A percentile compares a stretch with the other conserved stretches of the same genome.
phyloP scores from a whole-genome alignment of 345 rosid species.

The Citrus australasica region DNA sequence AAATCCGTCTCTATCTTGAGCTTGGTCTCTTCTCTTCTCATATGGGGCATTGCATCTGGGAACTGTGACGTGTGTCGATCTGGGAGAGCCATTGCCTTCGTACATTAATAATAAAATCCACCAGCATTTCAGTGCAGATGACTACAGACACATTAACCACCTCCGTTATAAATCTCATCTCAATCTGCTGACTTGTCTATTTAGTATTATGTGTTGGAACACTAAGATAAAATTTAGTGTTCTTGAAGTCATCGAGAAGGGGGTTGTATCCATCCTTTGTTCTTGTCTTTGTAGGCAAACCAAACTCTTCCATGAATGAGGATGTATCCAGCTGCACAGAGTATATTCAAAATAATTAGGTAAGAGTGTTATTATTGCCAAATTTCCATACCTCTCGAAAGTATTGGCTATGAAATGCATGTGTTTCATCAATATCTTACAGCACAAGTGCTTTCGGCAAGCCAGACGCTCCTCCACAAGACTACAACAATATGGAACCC shows the following conservation, averaged over 20 bases:
- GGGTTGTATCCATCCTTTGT: constrained; percentile 94
- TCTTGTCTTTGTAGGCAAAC: constrained; percentile 79
- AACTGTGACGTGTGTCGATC: no score
- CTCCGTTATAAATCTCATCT: not conserved
- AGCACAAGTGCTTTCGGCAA: no score
- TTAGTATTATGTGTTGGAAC: constrained; percentile 90
- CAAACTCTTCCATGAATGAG: constrained; percentile 93
- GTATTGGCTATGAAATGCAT: no score
- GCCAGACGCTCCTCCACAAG: no score
- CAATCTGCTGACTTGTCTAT: constrained; percentile 17
- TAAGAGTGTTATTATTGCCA: no score
- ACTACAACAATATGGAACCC: no score
- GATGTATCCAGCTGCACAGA: constrained; percentile 71
- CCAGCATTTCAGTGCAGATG: not conserved
- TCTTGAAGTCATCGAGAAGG: constrained; percentile 90
- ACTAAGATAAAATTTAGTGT: constrained; percentile 84
- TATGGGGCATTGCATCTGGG: not conserved
- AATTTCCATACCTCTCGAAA: no score
- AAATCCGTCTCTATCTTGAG: no score
- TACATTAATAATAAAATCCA: not conserved
- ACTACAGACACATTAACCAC: no score
- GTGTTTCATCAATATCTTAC: no score
- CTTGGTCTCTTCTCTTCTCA: not conserved
- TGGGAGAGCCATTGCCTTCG: no score
- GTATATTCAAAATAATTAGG: no score